phyloP scores from a whole-genome alignment of 1,284 basidiomycete species.

The Ustilago bromivora region DNA sequence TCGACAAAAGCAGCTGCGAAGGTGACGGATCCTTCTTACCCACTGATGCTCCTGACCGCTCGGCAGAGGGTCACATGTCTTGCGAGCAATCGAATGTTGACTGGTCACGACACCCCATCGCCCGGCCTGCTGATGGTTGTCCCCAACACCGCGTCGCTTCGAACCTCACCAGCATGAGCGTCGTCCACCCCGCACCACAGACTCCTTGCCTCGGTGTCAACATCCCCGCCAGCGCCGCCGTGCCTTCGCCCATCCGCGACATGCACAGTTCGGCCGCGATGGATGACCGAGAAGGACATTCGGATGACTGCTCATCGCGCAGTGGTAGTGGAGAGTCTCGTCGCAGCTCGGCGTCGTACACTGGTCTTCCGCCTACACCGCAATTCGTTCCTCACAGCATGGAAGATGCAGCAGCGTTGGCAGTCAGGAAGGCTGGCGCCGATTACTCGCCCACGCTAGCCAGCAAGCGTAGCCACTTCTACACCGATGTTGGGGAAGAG shows the following conservation, averaged over 20 bases:
- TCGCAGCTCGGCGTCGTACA: conserved; percentile 57
- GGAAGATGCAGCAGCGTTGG: conserved; percentile 13
- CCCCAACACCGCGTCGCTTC: conserved; percentile 20
- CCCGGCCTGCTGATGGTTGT: conserved; percentile 14
- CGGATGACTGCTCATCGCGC: conserved; percentile 51
- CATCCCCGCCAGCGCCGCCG: conserved; percentile 21
- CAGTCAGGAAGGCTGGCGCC: conserved; percentile 3
- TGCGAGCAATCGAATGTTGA: conserved; percentile 34
- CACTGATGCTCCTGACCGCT: conserved; percentile 30
- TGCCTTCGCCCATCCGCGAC: conserved; percentile 16
- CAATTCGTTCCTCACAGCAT: conserved; percentile 47
- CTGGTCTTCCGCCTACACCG: conserved; percentile 58
- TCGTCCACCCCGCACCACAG: conserved; percentile 28
- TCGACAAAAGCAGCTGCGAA: conserved; percentile 51
- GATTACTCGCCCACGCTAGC: conserved; percentile 37
- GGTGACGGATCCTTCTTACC: conserved; percentile 44
- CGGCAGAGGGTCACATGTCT: conserved; percentile 19
- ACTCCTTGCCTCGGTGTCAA: conserved; percentile 25
- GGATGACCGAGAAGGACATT: conserved; percentile 42
- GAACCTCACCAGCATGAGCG: conserved; percentile 43
- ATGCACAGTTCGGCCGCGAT: conserved; percentile 28
- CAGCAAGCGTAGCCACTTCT: conserved; percentile 24
- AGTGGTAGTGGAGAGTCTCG: conserved; percentile 52
- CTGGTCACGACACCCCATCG: conserved; percentile 36
- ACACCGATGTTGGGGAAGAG: conserved; percentile 15